Percentiles rank a stretch among this genome's conserved stretches.
Evolutionary conservation across 2,329 filamentous ascomycete genomes (phyloP).

Genomic region (Helminthosporium solani): DNA sequence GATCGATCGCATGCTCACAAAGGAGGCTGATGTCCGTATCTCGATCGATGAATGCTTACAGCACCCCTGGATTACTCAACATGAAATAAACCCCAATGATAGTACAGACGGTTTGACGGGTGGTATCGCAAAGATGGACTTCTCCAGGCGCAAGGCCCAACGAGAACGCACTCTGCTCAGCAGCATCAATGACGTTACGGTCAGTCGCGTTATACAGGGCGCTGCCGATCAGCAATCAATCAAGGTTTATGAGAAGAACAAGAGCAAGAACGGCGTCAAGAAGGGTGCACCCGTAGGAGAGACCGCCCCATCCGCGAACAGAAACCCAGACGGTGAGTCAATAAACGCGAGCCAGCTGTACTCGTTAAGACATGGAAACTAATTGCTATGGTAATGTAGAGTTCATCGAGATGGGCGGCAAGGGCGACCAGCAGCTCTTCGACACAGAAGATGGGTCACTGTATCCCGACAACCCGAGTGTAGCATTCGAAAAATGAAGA

Average conservation of each 20-base stretch:
- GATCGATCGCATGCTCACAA: constrained; percentile 91
- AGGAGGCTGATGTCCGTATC: constrained; percentile 79
- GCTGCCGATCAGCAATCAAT: constrained; percentile 51
- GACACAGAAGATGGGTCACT: constrained; percentile 57
- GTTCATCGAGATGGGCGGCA: constrained; percentile 82
- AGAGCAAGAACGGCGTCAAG: constrained; percentile 19
- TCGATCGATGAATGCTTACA: constrained; percentile 87
- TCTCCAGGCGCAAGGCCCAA: constrained; percentile 74
- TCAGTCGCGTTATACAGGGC: constrained; percentile 60
- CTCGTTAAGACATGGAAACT: no score
- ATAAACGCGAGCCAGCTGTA: no score
- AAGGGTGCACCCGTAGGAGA: constrained; percentile 50
- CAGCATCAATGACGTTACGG: constrained; percentile 72
- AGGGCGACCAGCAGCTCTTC: constrained; percentile 79
- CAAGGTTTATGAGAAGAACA: constrained; percentile 45
- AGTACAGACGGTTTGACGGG: constrained; percentile 91
- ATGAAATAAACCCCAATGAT: constrained; percentile 63
- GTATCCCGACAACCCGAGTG: constrained; percentile 30
- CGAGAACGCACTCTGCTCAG: constrained; percentile 85
- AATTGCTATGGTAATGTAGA: constrained; percentile 46
- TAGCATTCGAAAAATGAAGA: constrained; percentile 6
- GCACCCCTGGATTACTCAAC: constrained; percentile 82
- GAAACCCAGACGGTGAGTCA: constrained; percentile 54
- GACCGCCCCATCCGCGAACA: constrained; percentile 64
- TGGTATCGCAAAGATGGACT: constrained; percentile 79